Conservation (phyloP, 805 yeast species). For the Yarrowia yakushimensis region DNA sequence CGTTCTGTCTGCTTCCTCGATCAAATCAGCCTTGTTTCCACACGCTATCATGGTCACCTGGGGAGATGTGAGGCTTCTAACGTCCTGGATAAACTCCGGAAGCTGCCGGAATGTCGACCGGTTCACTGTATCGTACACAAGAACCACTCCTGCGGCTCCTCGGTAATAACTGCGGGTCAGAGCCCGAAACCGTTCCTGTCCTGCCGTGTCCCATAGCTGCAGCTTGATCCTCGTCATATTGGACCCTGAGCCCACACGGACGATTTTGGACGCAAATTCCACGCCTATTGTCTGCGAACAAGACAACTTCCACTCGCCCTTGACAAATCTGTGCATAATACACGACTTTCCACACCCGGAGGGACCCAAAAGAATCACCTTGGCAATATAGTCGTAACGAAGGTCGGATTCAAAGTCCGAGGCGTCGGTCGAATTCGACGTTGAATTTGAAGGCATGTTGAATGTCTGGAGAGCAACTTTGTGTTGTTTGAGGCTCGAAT, state of each 20-base stretch:
- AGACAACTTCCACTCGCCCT: slow-evolving; percentile 38
- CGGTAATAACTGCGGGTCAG: slow-evolving; percentile 92
- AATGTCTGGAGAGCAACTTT: neutral
- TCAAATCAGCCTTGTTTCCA: slow-evolving; percentile 88
- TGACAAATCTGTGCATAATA: slow-evolving; percentile 43
- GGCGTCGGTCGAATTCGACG: slow-evolving; percentile 27
- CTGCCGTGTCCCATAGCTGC: slow-evolving; percentile 97
- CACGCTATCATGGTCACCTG: slow-evolving; percentile 87
- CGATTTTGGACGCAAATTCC: slow-evolving; percentile 41
- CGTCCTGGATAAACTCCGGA: slow-evolving; percentile 82
- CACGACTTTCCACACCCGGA: slow-evolving; percentile 50
- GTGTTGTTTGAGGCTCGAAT: neutral
- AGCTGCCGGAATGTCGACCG: slow-evolving; percentile 87
- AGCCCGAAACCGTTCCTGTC: slow-evolving; percentile 93
- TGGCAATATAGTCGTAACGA: slow-evolving; percentile 40
- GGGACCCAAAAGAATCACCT: slow-evolving; percentile 44
- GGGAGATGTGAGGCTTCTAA: slow-evolving; percentile 87
- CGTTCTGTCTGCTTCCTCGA: slow-evolving; percentile 35
- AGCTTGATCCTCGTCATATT: slow-evolving; percentile 86
- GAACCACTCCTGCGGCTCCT: slow-evolving; percentile 96
- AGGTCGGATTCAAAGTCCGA: slow-evolving; percentile 26
- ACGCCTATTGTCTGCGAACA: slow-evolving; percentile 42
- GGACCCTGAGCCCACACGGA: slow-evolving; percentile 53
- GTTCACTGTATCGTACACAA: slow-evolving; percentile 92
- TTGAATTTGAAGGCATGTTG: slow-evolving; percentile 10